Evolutionary conservation across 805 yeast genomes (phyloP).

Genomic region (Schizosaccharomyces cryophilus): DNA sequence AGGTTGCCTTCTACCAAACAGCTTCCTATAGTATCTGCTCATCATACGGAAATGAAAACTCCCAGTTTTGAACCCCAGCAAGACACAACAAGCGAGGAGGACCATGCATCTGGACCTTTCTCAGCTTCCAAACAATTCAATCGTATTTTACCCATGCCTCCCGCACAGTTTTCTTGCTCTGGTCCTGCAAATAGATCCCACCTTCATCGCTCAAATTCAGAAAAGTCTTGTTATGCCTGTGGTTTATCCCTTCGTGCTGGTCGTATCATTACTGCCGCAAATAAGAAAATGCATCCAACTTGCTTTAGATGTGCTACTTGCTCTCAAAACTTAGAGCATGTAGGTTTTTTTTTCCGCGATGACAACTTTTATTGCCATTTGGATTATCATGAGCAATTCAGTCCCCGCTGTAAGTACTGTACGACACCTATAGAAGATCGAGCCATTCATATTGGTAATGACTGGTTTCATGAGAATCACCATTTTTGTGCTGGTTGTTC

Average conservation of each 20-base stretch:
- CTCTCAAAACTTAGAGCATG: conserved; percentile 6
- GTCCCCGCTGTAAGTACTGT: conserved; percentile 13
- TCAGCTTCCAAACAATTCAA: background rate
- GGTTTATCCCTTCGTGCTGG: conserved; percentile 4
- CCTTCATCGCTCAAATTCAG: background rate
- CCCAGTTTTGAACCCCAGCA: too few species aligned
- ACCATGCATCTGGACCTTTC: too few species aligned
- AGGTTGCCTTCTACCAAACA: too few species aligned
- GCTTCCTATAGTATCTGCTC: too few species aligned
- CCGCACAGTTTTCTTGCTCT: background rate
- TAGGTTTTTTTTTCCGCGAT: conserved; percentile 7
- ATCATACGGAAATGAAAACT: too few species aligned
- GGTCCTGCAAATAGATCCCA: background rate
- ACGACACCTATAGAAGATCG: conserved; percentile 12
- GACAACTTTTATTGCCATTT: conserved; percentile 13
- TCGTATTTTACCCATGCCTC: background rate
- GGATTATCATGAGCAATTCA: conserved; percentile 14
- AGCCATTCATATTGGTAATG: conserved; percentile 12
- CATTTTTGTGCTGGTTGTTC: conserved; percentile 14
- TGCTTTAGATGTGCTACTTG: conserved; percentile 9
- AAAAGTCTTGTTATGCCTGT: conserved; percentile 6
- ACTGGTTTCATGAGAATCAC: conserved; percentile 13
- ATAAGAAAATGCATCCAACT: conserved; percentile 6
- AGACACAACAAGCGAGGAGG: too few species aligned
- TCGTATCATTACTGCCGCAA: conserved; percentile 7